These are phyloP conservation scores for Moringa oleifera DNA, from an alignment of 345 rosid species.

Conservation along the genomic window DNA sequence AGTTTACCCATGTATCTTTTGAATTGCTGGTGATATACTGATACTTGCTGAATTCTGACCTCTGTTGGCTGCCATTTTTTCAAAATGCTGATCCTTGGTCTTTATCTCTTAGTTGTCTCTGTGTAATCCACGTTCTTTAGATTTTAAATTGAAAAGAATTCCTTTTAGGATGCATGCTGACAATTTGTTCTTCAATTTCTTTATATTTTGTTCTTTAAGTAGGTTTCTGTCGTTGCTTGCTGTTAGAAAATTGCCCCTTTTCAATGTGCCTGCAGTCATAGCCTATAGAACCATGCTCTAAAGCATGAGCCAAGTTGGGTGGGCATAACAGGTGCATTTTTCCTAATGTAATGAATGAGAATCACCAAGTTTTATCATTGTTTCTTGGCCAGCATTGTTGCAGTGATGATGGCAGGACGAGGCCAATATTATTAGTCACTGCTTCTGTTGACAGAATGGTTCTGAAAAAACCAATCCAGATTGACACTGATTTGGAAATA, in stretches of 20 bases:
- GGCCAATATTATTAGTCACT: slow-evolving; percentile 69
- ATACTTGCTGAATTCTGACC: no score
- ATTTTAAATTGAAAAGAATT: background rate
- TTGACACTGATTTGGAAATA: slow-evolving; percentile 53
- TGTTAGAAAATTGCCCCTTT: no score
- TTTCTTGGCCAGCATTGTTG: slow-evolving; percentile 53
- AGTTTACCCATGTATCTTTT: no score
- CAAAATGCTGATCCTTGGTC: background rate
- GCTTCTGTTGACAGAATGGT: slow-evolving; percentile 86
- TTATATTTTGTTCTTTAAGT: no score
- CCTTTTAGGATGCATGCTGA: background rate
- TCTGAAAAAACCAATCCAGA: slow-evolving; percentile 54
- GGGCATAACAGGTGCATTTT: no score
- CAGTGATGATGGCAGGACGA: slow-evolving; percentile 46
- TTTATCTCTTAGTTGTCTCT: background rate
- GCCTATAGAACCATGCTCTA: background rate
- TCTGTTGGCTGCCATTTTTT: no score
- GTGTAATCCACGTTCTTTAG: background rate
- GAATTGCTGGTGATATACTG: no score
- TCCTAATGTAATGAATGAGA: background rate
- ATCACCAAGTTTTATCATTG: background rate
- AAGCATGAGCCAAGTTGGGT: no score
- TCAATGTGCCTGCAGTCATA: background rate
- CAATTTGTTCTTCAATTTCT: background rate
- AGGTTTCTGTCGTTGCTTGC: background rate